A percentile compares a stretch with the other conserved stretches of the same genome.
phyloP scores from a whole-genome alignment of 1,284 basidiomycete genomes.

The Afroboletus lepidellus region DNA sequence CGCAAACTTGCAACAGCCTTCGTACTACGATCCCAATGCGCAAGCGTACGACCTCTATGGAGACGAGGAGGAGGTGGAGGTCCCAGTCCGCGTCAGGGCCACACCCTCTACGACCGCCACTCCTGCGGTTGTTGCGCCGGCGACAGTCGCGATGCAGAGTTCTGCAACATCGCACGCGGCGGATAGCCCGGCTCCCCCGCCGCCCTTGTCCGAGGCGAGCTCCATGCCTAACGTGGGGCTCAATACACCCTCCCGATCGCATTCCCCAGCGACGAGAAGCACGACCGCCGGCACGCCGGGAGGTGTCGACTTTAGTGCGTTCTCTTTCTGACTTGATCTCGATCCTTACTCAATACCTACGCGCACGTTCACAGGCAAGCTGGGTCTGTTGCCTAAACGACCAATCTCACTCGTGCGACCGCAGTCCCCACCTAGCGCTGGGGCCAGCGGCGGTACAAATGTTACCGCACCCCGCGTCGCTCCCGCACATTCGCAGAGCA shows the following conservation, averaged over 20 bases:
- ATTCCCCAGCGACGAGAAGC: constrained; percentile 14
- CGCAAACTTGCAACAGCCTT: constrained; percentile 19
- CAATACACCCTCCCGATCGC: constrained; percentile 7
- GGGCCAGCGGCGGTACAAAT: background rate
- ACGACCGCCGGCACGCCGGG: constrained; percentile 10
- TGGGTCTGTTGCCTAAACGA: constrained; percentile 72
- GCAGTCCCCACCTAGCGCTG: constrained; percentile 26
- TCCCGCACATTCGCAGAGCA: constrained; percentile 11
- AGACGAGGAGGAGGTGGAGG: constrained; percentile 17
- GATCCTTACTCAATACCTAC: background rate
- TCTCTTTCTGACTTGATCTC: too few species aligned
- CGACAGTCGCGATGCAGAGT: background rate
- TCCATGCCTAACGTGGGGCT: too few species aligned
- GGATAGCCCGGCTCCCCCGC: background rate
- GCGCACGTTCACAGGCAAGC: constrained; percentile 38
- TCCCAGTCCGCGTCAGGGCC: constrained; percentile 12
- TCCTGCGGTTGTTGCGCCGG: background rate
- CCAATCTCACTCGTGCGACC: constrained; percentile 63
- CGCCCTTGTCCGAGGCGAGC: background rate
- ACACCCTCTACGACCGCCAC: background rate
- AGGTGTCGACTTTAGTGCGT: constrained; percentile 31
- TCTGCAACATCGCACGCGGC: background rate
- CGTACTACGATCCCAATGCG: constrained; percentile 42
- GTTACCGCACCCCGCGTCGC: constrained; percentile 10
- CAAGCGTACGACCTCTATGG: constrained; percentile 31